Base-by-base conservation (phyloP, 345 rosid species). In the Microthlaspi erraticum region DNA sequence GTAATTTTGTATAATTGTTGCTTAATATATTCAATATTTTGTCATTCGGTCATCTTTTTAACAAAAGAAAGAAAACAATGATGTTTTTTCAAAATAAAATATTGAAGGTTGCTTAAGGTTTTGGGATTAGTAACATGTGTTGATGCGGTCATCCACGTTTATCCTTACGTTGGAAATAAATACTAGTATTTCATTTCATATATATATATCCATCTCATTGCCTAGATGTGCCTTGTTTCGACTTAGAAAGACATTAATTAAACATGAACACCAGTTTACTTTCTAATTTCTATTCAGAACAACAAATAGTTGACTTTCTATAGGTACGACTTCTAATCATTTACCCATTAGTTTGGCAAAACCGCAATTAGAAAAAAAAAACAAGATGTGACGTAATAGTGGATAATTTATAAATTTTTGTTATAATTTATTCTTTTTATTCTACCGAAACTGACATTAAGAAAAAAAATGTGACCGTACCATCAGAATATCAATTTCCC, bases 111-210 rank as follows among this genome's bases (percentile, higher is more conserved):
- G 68, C 73, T 59, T 74, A 50, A 66, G 54, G 56, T 42, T 58
- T 59, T 34, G 68, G 68, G 68, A 66, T 66, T 58, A 19, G 48
- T 59, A 74, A 65, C 60, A 73, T 74, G 78, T 20, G 20, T 74
- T 42, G 55, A 42, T 66, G 42, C 52, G 78, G 64, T 66, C 68
- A 66, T 50, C 73, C 63, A 66, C 73, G 68, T 72, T 39, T 31
- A 50, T 61, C 53, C 62, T 5, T 41, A 43, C 46, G 65, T 23
- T 54, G 56, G 7, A 38, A 41, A 50, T 39, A 70, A 26, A 70
- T 13, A 70, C 13, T 17, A n/a, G n/a, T n/a, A n/a, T n/a, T n/a
- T n/a, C n/a, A 29, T 53, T n/a, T 31, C 9, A 1, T 17, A 7
- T 23, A 55, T 17, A 7, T 13, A 19, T 42, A 45, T 34, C 62